Evolutionary conservation across 805 yeast genomes (phyloP), one percentile per base, ranked within the genome.

Genomic region (Spathaspora girioi): DNA sequence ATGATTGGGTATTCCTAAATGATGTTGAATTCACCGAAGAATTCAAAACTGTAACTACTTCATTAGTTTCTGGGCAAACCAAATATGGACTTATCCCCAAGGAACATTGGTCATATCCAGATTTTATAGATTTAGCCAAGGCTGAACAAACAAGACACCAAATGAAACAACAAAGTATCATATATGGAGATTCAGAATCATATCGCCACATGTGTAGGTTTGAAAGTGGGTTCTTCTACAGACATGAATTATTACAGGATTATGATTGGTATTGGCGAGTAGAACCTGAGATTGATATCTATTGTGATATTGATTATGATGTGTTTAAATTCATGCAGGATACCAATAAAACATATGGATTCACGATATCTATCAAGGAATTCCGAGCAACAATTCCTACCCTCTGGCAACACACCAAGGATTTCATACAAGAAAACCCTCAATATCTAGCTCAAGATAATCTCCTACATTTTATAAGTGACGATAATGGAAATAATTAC

Each of bases 1-100:
- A 93, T 65, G 97, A 96, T 60, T 93, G 98, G 97, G 94, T 91
- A 26, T 94, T 93, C 68, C 76, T 93, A 60, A 93, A 93, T 68
- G 97, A 93, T 66, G 90, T 84, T 52, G 86, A 79, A 46, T 94
- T 93, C 70, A 76, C 82, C 48, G 91, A 89, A 2, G 94, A 89
- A 60, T 93, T 94, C 69, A 89, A 82, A 60, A 70, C 71, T 26
- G 78, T 82, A 27, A 87, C 96, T 12, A 56, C 80, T 1, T 78
- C 87, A 11, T 70, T 90, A 62, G 83, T 84, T 14, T 83, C 92
- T 32, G 98, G 98, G 56, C 77, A 66, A 6, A 83, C 92, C 46
- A 78, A 83, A 56, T 94, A 84, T 62, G 98, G 96, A 45, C 51
- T 78, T 44, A 85, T 93, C 59, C 94, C 93, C n/a, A 73, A 77